Base-by-base conservation (phyloP, 768 basidiomycete species). In the Rhodosporidiobolus odoratus region DNA sequence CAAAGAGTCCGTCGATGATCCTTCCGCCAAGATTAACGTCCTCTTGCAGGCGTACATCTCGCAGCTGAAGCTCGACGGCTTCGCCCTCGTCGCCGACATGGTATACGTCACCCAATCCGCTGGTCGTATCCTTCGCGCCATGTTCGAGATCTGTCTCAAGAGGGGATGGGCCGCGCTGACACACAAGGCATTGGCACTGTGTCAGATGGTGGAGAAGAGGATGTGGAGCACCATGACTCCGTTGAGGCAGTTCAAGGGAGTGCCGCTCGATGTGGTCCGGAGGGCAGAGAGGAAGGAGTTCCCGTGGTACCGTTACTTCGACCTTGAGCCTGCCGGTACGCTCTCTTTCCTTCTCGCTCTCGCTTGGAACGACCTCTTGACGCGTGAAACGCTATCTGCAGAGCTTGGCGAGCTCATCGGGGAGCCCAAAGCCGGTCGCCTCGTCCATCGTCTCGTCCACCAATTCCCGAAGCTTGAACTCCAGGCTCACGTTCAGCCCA, bases 141-240 rank as follows among this genome's bases (percentile, higher is more conserved):
- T 99, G 78, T 97, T 93, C 75, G 95, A 99, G 80, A 99, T 98
- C 65, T 97, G 94, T 78, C 82, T 97, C 68, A 96, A 95, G 81
- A 88, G 93, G 52, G 94, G 94, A n/a, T 99, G 96, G 96, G 92
- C 96, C 3, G 84, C 89, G 1, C 92, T 94, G 0, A 92, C 95
- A 0, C 88, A 91, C 75, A 89, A 91, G 12, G 92, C 92, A 7
- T 84, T 98, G 37, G 89, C 92, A 69, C 81, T 99, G 66, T 98
- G 93, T 83, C 97, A 98, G 68, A 75, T 76, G 71, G 71, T 78
- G 69, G 78, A 83, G 72, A 77, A 80, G 71, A 62, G 74, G 64
- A 93, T 91, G 89, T 98, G 95, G 95, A 87, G 88, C 41, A 93
- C 93, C 0, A 98, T 98, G 94, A 93, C 94, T 0, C 94, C 95